Percentiles rank a stretch among this genome's conserved stretches.
These are phyloP conservation scores for Populus hybrid DNA, from an alignment of 441 rosid genomes.

Conservation along the genomic window DNA sequence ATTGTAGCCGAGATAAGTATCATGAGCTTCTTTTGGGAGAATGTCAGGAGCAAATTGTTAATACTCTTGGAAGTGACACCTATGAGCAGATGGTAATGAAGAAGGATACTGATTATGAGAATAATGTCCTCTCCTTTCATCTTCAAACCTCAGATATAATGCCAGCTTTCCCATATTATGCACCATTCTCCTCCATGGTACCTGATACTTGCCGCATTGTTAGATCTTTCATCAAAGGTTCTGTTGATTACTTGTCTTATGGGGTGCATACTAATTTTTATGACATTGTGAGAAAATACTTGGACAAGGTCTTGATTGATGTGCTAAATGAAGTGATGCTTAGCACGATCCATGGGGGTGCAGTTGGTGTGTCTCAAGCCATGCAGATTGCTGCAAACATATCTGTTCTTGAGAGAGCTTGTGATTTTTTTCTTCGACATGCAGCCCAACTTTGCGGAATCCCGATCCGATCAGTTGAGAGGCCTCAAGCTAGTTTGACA, in stretches of 20 bases:
- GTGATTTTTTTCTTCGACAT: constrained; percentile 76
- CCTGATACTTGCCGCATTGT: constrained; percentile 89
- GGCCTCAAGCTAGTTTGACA: constrained; percentile 62
- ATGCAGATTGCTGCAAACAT: constrained; percentile 96
- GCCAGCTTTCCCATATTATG: constrained; percentile 86
- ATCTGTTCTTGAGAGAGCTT: constrained; percentile 82
- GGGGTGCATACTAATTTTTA: constrained; percentile 59
- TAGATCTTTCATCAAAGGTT: constrained; percentile 89
- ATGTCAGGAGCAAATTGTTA: constrained; percentile 66
- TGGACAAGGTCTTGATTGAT: constrained; percentile 86
- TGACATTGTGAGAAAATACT: constrained; percentile 57
- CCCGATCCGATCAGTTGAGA: constrained; percentile 68
- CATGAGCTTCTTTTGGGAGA: constrained; percentile 90
- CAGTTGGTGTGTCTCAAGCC: constrained; percentile 68
- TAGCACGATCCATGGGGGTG: constrained; percentile 46
- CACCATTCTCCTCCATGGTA: constrained; percentile 94
- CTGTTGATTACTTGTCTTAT: constrained; percentile 80
- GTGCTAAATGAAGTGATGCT: constrained; percentile 79
- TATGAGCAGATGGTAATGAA: constrained; percentile 81
- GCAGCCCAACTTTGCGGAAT: constrained; percentile 92
- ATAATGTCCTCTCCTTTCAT: constrained; percentile 63
- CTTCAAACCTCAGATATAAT: constrained; percentile 77
- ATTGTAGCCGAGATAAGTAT: constrained; percentile 77
- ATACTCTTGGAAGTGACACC: constrained; percentile 51
- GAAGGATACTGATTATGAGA: constrained; percentile 83